phyloP scores from a whole-genome alignment of 352 stramenopile genomes.

The Blastocystis sp. region DNA sequence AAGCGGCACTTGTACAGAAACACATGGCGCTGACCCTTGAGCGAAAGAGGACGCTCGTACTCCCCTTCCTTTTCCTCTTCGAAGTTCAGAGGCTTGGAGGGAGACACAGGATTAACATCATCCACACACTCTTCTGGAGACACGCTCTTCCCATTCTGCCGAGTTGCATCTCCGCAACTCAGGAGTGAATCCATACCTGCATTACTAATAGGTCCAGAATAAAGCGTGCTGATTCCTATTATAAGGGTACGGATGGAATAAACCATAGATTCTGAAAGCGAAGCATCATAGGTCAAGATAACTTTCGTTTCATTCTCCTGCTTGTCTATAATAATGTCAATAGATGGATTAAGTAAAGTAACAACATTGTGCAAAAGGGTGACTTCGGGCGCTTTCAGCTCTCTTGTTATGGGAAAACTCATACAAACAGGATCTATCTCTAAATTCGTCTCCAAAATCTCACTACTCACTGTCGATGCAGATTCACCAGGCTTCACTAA shows the following conservation, averaged over 20 bases:
- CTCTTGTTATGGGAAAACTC: neutral
- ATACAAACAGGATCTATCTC: neutral
- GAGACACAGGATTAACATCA: neutral
- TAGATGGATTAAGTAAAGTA: neutral
- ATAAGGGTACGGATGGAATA: neutral
- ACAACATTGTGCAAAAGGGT: neutral
- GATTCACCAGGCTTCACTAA: neutral
- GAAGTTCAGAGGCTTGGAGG: neutral
- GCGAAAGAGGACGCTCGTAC: conserved; percentile 46
- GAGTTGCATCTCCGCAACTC: no score
- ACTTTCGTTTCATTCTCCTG: neutral
- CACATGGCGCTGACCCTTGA: conserved; percentile 54
- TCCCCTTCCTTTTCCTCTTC: neutral
- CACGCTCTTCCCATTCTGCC: no score
- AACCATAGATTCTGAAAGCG: neutral
- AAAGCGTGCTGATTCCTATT: neutral
- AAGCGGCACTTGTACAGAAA: conserved; percentile 61
- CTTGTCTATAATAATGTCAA: neutral
- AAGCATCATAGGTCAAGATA: neutral
- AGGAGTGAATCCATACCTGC: no score
- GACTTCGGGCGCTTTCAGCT: neutral
- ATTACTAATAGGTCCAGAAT: neutral
- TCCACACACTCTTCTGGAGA: no score
- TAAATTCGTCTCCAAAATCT: neutral
- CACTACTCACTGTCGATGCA: neutral